Conservation (phyloP, 2,329 filamentous ascomycete species). For the Fusarium sp. region DNA sequence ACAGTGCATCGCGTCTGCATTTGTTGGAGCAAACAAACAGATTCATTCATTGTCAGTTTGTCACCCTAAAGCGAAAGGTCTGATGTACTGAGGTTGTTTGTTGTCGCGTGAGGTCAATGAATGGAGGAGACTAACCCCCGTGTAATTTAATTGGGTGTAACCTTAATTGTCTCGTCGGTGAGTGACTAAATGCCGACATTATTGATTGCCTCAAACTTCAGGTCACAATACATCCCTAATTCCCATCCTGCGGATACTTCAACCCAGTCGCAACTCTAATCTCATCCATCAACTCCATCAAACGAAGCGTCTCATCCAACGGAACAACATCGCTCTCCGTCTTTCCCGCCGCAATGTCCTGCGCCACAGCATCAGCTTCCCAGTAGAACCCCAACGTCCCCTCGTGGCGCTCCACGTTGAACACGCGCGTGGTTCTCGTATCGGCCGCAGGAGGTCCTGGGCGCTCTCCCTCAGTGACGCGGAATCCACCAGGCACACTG, state of each 20-base stretch:
- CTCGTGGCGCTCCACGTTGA: conserved; percentile 10
- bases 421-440: not conserved
- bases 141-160: not conserved
- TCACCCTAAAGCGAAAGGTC: not conserved
- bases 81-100: not conserved
- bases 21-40: not conserved
- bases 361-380: conserved; percentile 23
- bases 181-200: not conserved
- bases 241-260: conserved; percentile 13
- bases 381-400: conserved; percentile 17
- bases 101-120: not conserved
- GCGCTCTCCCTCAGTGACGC: not conserved
- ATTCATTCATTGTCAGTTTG: not conserved
- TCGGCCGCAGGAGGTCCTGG: not conserved
- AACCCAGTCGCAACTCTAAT: conserved; percentile 43
- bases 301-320: conserved; percentile 54
- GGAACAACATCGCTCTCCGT: conserved; percentile 55
- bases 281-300: conserved; percentile 59
- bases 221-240: not conserved
- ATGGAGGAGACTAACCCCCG: not conserved
- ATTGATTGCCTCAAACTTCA: not conserved
- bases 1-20: not conserved
- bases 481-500: conserved; percentile 17
- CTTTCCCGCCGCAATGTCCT: conserved; percentile 36
- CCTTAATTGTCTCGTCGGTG: not conserved